phyloP scores from a whole-genome alignment of 257 asterid species.

The Henckelia pumila region DNA sequence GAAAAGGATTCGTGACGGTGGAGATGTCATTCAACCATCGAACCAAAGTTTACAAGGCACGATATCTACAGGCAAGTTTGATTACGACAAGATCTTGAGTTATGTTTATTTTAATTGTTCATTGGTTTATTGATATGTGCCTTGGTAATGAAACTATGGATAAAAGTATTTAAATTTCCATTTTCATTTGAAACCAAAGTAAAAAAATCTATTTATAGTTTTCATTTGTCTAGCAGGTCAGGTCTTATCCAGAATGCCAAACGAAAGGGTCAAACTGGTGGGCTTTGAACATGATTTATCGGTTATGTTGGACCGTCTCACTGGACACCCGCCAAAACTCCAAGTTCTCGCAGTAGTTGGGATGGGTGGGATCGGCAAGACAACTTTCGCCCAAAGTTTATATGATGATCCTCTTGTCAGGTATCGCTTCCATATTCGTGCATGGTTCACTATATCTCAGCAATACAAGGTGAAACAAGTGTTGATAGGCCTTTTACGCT shows the following conservation, averaged over 20 bases:
- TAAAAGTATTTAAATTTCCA: too few relatives aligned
- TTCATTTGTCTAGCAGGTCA: conserved; percentile 13
- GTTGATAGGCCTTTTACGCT: conserved; percentile 16
- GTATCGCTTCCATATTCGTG: conserved; percentile 17
- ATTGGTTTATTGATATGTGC: background rate
- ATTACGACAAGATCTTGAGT: background rate
- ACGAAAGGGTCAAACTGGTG: background rate
- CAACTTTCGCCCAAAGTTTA: conserved; percentile 2
- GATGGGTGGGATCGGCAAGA: conserved; percentile 24
- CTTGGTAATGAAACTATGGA: background rate
- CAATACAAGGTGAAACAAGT: conserved; percentile 4
- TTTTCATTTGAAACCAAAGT: too few relatives aligned
- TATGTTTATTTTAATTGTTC: background rate
- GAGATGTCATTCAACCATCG: background rate
- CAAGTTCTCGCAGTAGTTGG: conserved; percentile 14
- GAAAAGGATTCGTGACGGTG: background rate
- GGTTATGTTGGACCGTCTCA: background rate
- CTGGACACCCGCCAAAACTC: conserved; percentile 9
- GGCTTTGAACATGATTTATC: conserved; percentile 13
- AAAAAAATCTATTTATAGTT: too few relatives aligned
- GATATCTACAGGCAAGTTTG: background rate
- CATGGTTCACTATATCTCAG: conserved; percentile 14
- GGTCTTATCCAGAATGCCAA: background rate
- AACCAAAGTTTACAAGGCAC: background rate
- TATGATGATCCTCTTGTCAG: conserved; percentile 10